Percentiles rank a stretch among this genome's conserved stretches.
Conservation (phyloP, 768 basidiomycete genomes). For the Panus rudis region DNA sequence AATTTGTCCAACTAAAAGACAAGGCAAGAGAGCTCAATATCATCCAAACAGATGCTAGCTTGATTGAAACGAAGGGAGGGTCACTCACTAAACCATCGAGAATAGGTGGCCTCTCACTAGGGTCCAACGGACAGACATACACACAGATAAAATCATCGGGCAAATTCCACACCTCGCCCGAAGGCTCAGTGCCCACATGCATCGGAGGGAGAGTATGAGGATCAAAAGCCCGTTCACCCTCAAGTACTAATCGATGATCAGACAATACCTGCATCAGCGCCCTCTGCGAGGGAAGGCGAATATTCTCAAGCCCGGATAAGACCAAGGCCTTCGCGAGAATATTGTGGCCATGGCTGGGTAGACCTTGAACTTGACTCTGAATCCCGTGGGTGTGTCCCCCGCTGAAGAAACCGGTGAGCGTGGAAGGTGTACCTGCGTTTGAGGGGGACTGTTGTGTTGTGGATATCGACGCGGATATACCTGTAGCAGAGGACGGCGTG, state of each 20-base stretch:
- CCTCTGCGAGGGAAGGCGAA: slow-evolving; percentile 46
- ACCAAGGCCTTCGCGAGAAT: slow-evolving; percentile 56
- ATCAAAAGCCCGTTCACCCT: slow-evolving; percentile 26
- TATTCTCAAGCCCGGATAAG: slow-evolving; percentile 63
- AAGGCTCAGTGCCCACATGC: slow-evolving; percentile 8
- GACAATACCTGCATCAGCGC: slow-evolving; percentile 46
- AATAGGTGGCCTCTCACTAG: slow-evolving; percentile 58
- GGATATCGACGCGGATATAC: slow-evolving; percentile 12
- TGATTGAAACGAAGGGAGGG: not conserved
- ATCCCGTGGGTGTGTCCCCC: not conserved
- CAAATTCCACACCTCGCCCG: slow-evolving; percentile 42
- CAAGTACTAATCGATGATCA: slow-evolving; percentile 44
- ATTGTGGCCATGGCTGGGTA: slow-evolving; percentile 21
- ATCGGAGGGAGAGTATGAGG: slow-evolving; percentile 18
- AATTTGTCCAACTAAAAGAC: slow-evolving; percentile 65
- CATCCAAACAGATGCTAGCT: not conserved
- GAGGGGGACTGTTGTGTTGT: not conserved
- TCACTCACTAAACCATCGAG: slow-evolving; percentile 57
- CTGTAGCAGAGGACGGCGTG: slow-evolving; percentile 7
- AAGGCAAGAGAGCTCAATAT: not conserved
- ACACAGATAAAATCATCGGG: slow-evolving; percentile 68
- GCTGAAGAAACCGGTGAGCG: not conserved
- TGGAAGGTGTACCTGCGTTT: not conserved
- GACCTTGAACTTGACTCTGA: slow-evolving; percentile 11
- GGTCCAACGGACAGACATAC: slow-evolving; percentile 62